Evolutionary conservation across 345 rosid genomes (phyloP), one percentile per base, ranked within the genome.

Genomic region (Populus davidiana): DNA sequence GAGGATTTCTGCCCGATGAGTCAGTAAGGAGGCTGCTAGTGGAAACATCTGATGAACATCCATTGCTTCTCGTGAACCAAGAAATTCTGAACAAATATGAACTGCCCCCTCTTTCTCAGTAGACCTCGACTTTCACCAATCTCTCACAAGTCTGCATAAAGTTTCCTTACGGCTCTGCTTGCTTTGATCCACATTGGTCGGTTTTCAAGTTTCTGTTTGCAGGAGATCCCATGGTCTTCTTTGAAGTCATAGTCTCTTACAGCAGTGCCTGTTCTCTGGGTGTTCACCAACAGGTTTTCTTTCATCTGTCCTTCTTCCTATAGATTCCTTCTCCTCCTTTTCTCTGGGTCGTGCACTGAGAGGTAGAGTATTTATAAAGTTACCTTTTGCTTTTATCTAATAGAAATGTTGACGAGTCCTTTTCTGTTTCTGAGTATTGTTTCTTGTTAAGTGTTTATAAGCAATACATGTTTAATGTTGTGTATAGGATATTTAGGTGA

Each of bases 1-100:
- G 82, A 69, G 85, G 84, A 44, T 82, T 70, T 77, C 72, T 78
- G 76, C 83, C 81, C 20, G 79, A 21, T 17, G 20, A 39, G 49
- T 39, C 70, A 35, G 67, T 81, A 71, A 23, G 68, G 38, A 73
- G 79, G 78, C 56, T 77, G 21, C 63, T 81, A 67, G 33, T 31
- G 25, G 68, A 82, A 63, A 73, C 78, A 43, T 75, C 79, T n/a
- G 16, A 56, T 10, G 21, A 50, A 65, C 67, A 13, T 9, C 63
- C 63, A 10, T 23, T 9, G 14, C 29, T 56, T 56, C 63, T n/a
- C 10, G 5, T 9, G 13, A 56, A n/a, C 29, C 27, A 8, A 8
- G 63, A n/a, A 21, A 25, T 56, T n/a, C 63, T 56, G 63, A 56
- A n/a, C 63, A 56, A n/a, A n/a, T 8, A 56, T 9, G 63, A 56